phyloP scores from a whole-genome alignment of 2,329 filamentous ascomycete genomes.

The Lasiodiplodia hormozganensis region DNA sequence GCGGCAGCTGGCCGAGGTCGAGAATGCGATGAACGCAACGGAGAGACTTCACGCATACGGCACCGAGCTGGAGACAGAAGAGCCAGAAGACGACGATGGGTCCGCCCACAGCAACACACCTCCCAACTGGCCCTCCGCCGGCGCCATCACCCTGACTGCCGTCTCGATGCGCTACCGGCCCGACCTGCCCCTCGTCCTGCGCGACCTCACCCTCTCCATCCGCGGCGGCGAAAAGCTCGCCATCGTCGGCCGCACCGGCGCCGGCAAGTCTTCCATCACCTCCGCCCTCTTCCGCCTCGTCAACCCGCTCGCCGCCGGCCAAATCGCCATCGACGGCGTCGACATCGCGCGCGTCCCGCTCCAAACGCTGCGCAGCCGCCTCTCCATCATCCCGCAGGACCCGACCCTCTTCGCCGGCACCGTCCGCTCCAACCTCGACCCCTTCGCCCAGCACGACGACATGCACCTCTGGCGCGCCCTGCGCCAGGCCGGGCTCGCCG shows the following conservation, averaged over 20 bases:
- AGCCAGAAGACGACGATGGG: conserved; percentile 57
- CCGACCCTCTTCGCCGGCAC: conserved; percentile 84
- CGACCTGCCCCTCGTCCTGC: conserved; percentile 57
- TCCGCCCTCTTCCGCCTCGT: conserved; percentile 77
- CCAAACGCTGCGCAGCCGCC: conserved; percentile 74
- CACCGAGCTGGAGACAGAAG: conserved; percentile 84
- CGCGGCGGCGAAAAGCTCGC: conserved; percentile 79
- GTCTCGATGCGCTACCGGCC: conserved; percentile 60
- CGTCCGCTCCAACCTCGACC: conserved; percentile 79
- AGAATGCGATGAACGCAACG: conserved; percentile 97
- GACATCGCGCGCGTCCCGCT: conserved; percentile 75
- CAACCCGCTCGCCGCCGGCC: conserved; percentile 53
- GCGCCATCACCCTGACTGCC: conserved; percentile 65
- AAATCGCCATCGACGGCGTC: conserved; percentile 57
- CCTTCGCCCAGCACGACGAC: conserved; percentile 79
- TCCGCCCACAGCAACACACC: conserved; percentile 70
- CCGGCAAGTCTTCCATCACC: conserved; percentile 86
- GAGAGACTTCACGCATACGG: conserved; percentile 93
- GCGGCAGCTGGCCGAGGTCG: conserved; percentile 92
- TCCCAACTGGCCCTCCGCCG: conserved; percentile 83
- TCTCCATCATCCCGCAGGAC: conserved; percentile 86
- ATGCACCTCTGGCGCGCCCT: conserved; percentile 79
- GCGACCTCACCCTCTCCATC: conserved; percentile 69
- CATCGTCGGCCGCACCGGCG: conserved; percentile 81
- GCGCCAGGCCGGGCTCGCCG: conserved; percentile 76